Conservation (phyloP, 495 filamentous ascomycete species). For the Penicillium ochrochloron region DNA sequence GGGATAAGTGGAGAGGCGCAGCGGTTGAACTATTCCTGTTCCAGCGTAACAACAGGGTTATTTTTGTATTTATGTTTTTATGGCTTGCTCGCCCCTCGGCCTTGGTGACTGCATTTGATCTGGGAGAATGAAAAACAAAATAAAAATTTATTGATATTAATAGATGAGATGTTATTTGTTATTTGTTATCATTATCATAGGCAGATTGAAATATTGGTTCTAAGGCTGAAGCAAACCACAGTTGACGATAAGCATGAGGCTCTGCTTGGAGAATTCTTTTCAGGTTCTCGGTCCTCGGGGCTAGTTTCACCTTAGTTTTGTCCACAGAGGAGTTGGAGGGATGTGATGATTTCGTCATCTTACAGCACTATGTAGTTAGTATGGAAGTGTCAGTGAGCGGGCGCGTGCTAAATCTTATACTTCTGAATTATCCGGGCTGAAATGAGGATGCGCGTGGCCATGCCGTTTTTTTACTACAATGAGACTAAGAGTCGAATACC, state of each 20-base stretch:
- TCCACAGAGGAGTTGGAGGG: neutral
- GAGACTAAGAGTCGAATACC: no score
- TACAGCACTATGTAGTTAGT: no score
- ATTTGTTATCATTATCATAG: no score
- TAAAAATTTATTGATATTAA: neutral
- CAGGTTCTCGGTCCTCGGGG: neutral
- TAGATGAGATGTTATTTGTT: neutral
- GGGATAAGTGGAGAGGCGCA: constrained; percentile 6
- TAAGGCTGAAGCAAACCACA: neutral
- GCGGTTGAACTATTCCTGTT: neutral
- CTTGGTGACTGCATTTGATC: neutral
- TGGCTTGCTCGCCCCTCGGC: neutral
- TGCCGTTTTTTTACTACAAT: no score
- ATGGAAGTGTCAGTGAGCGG: neutral
- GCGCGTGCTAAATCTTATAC: neutral
- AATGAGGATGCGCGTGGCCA: no score
- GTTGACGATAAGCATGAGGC: neutral
- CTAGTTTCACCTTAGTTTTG: neutral
- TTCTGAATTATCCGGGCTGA: neutral
- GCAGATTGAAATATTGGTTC: neutral
- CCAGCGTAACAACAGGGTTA: neutral
- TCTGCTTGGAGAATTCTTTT: neutral
- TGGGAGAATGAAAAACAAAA: neutral
- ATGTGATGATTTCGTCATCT: no score
- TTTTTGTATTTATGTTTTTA: neutral